Evolutionary conservation across 192 early-diverging fungal species (phyloP).

Genomic region (Umbelopsis vinacea): DNA sequence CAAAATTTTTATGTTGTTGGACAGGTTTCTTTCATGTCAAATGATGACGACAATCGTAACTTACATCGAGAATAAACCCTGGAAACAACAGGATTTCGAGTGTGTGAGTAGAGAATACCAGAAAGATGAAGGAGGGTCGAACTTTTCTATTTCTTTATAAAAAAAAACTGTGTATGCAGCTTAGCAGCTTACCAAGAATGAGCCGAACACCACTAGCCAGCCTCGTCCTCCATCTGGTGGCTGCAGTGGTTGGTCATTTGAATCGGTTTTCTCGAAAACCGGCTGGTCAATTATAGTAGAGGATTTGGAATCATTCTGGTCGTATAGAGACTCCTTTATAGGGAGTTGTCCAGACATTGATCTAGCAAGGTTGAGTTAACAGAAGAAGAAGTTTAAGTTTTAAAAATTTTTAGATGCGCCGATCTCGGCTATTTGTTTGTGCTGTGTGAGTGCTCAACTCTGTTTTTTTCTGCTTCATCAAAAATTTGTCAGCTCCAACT

Average conservation of each 20-base stretch:
- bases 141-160: not conserved
- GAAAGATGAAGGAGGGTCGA: not conserved
- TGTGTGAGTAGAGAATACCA: not conserved
- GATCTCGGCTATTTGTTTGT: not conserved
- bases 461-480: slow-evolving; percentile 9
- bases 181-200: slow-evolving; percentile 46
- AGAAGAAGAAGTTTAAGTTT: not conserved
- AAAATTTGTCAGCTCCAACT: slow-evolving; percentile 23
- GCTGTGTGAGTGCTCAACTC: not conserved
- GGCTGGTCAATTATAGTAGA: not conserved
- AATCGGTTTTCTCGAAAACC: not conserved
- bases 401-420: not conserved
- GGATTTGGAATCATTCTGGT: not conserved
- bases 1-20: slow-evolving; percentile 3
- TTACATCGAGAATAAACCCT: slow-evolving; percentile 38
- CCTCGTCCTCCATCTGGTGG: slow-evolving; percentile 52
- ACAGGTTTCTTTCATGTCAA: not conserved
- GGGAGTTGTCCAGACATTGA: not conserved
- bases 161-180: slow-evolving; percentile 11
- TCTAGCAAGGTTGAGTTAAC: not conserved
- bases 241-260: slow-evolving; percentile 27
- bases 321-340: not conserved
- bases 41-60: not conserved
- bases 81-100: not conserved
- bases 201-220: slow-evolving; percentile 49